These are phyloP conservation scores for Corchorus olitorius DNA, from an alignment of 345 rosid species.

Conservation along the genomic window DNA sequence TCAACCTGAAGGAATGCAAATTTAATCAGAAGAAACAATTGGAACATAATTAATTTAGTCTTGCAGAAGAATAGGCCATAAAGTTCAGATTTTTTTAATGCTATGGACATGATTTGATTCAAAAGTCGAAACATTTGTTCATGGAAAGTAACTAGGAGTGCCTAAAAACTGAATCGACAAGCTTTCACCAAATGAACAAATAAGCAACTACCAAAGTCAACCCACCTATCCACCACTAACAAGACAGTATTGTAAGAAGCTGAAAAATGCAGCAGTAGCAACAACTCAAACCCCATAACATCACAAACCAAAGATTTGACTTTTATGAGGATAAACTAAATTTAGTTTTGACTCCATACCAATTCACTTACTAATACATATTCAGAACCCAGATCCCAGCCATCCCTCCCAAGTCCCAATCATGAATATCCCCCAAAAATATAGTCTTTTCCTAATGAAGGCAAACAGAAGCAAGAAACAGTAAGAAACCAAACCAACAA, in stretches of 20 bases:
- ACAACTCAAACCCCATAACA: slow-evolving; percentile 8
- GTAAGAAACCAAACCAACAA: slow-evolving; percentile 6
- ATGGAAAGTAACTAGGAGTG: neutral
- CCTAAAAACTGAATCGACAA: neutral
- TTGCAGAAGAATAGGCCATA: neutral
- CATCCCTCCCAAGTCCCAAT: neutral
- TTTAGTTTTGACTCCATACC: slow-evolving; percentile 1
- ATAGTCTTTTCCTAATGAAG: slow-evolving; percentile 14
- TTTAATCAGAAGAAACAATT: slow-evolving; percentile 19
- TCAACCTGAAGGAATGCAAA: slow-evolving; percentile 35
- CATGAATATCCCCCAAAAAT: slow-evolving; percentile 20
- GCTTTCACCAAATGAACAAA: slow-evolving; percentile 3
- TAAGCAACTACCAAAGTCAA: slow-evolving; percentile 9
- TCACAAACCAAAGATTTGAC: neutral
- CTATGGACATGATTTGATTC: neutral
- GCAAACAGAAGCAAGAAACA: slow-evolving; percentile 13
- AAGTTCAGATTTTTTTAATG: neutral
- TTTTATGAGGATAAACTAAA: neutral
- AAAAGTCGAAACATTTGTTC: neutral
- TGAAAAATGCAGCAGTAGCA: neutral
- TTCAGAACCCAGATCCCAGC: slow-evolving; percentile 36
- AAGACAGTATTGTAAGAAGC: neutral
- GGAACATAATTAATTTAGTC: neutral
- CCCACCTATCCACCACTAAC: slow-evolving; percentile 13
- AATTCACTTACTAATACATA: neutral